Percentiles rank a stretch among this genome's conserved stretches.
Conservation (phyloP, 176 grass and related monocot genomes). For the Rhynchospora tenuis region DNA sequence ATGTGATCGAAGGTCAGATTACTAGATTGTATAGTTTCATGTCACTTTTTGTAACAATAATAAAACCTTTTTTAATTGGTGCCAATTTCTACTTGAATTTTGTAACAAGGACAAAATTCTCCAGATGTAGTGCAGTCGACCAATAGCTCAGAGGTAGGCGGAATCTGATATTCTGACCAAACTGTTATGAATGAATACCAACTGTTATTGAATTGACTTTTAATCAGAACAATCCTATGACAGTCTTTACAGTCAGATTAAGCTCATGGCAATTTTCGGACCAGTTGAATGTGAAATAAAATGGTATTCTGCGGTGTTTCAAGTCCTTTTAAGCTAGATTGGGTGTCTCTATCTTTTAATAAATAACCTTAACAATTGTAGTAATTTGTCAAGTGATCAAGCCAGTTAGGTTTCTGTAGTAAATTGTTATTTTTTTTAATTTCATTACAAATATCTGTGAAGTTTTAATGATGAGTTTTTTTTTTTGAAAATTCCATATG, state of each 20-base stretch:
- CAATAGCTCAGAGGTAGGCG: not conserved
- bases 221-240: not conserved
- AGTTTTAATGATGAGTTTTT: not conserved
- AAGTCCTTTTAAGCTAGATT: not conserved
- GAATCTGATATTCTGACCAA: not conserved
- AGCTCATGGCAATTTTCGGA: not conserved
- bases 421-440: not conserved
- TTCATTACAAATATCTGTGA: not conserved
- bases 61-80: not conserved
- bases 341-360: not conserved
- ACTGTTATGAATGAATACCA: not conserved
- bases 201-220: not conserved
- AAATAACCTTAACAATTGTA: not conserved
- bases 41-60: not conserved
- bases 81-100: not conserved
- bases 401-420: not conserved
- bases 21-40: not conserved
- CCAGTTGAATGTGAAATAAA: not conserved
- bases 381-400: not conserved
- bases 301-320: not conserved
- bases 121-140: not conserved
- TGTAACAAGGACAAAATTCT: not conserved
- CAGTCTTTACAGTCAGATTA: not conserved
- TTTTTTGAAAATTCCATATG: not conserved
- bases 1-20: conserved; percentile 90